Conservation (phyloP, 345 rosid genomes). For the Citrus cavaleriei region DNA sequence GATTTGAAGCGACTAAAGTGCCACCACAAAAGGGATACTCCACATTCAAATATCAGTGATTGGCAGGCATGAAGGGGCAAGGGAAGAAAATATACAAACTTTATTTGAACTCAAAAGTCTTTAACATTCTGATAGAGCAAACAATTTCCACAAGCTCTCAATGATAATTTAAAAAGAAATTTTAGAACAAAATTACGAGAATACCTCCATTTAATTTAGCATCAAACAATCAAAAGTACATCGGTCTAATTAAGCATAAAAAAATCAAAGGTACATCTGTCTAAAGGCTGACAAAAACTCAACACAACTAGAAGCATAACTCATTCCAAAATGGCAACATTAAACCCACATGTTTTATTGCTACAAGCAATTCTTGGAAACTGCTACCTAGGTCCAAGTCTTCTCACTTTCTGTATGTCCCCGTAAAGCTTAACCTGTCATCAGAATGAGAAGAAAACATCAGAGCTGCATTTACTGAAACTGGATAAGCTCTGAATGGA, state of each 20-base stretch:
- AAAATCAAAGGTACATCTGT: neutral
- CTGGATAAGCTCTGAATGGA: neutral
- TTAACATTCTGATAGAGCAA: neutral
- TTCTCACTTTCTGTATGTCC: neutral
- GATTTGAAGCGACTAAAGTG: neutral
- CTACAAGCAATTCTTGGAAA: constrained; percentile 1
- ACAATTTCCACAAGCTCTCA: neutral
- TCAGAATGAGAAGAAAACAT: neutral
- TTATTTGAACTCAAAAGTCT: neutral
- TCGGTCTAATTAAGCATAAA: neutral
- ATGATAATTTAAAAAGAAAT: neutral
- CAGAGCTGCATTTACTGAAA: neutral
- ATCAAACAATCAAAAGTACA: neutral
- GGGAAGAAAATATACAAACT: no score
- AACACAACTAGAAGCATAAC: neutral
- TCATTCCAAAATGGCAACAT: neutral
- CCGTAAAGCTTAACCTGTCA: neutral
- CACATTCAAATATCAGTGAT: constrained; percentile 11
- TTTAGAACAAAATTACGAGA: neutral
- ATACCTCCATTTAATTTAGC: neutral
- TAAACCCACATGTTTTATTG: neutral
- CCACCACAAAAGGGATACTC: neutral
- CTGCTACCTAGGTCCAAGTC: neutral
- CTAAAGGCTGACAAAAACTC: neutral
- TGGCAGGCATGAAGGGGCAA: neutral